phyloP scores from a whole-genome alignment of 768 basidiomycete species.

The Russula sp. region DNA sequence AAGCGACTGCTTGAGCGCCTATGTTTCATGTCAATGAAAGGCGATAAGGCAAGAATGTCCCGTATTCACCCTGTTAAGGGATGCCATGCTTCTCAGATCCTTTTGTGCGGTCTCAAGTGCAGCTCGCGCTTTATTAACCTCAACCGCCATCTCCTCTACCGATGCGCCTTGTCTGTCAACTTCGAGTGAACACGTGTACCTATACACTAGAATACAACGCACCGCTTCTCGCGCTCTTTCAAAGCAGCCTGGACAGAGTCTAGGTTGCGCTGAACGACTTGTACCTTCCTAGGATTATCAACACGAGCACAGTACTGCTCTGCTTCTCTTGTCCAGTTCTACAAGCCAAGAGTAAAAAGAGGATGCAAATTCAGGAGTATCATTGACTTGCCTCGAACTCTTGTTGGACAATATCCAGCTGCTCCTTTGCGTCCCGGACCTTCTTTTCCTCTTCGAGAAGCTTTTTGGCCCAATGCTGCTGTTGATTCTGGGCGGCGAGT shows the following conservation, averaged over 20 bases:
- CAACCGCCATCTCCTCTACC: constrained; percentile 68
- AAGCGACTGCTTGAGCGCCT: constrained; percentile 68
- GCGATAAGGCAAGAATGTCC: not conserved
- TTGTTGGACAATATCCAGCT: constrained; percentile 45
- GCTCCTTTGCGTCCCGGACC: constrained; percentile 41
- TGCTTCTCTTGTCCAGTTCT: constrained; percentile 66
- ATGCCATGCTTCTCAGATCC: constrained; percentile 57
- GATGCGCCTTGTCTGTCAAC: constrained; percentile 60
- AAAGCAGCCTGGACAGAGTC: constrained; percentile 60
- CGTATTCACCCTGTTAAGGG: constrained; percentile 56
- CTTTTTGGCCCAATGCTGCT: constrained; percentile 47
- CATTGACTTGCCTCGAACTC: constrained; percentile 56
- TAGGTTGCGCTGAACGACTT: constrained; percentile 53
- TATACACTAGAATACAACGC: constrained; percentile 23
- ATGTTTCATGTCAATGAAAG: not conserved
- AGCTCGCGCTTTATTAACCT: constrained; percentile 59
- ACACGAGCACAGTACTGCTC: constrained; percentile 53
- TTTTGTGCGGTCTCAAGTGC: constrained; percentile 53
- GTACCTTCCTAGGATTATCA: constrained; percentile 50
- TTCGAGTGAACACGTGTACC: constrained; percentile 4
- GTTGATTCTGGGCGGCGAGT: constrained; percentile 43
- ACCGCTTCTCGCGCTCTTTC: constrained; percentile 61
- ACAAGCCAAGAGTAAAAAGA: not conserved
- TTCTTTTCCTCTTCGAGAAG: constrained; percentile 43
- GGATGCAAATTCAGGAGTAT: not conserved